A percentile compares a stretch with the other conserved stretches of the same genome.
Evolutionary conservation across 768 basidiomycete genomes (phyloP).

Genomic region (Suillus ampliporus): DNA sequence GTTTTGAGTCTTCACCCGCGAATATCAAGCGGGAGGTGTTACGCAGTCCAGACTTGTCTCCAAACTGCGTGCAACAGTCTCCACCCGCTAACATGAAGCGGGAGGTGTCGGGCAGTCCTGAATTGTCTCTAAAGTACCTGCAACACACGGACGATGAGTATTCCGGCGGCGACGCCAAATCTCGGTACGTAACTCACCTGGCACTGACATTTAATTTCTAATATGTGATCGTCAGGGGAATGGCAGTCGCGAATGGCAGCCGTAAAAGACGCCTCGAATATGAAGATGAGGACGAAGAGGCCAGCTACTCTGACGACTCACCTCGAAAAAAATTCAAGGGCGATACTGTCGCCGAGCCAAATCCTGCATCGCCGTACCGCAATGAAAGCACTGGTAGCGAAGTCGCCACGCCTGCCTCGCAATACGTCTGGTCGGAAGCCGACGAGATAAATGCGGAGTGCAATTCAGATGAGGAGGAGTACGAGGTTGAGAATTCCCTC

Average conservation of each 20-base stretch:
- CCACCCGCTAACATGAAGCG: too few relatives aligned
- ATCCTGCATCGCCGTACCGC: background rate
- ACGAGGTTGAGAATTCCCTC: conserved; percentile 5
- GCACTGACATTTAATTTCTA: background rate
- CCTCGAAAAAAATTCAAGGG: conserved; percentile 2
- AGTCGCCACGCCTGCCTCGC: background rate
- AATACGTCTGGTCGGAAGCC: background rate
- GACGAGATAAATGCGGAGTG: background rate
- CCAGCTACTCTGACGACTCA: background rate
- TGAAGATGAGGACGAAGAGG: background rate
- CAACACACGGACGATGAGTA: background rate
- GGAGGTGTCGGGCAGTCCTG: background rate
- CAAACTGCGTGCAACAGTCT: background rate
- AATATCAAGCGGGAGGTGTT: background rate
- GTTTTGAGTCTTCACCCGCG: background rate
- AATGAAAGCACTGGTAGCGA: background rate
- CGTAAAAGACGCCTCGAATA: background rate
- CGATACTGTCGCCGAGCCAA: background rate
- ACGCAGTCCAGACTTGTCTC: background rate
- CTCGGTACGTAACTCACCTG: background rate
- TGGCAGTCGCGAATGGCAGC: background rate
- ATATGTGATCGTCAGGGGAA: background rate
- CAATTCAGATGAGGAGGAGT: conserved; percentile 2
- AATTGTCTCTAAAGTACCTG: background rate
- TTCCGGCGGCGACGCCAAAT: background rate